phyloP scores from a whole-genome alignment of 331 rosid genomes.

The Arachis monticola region DNA sequence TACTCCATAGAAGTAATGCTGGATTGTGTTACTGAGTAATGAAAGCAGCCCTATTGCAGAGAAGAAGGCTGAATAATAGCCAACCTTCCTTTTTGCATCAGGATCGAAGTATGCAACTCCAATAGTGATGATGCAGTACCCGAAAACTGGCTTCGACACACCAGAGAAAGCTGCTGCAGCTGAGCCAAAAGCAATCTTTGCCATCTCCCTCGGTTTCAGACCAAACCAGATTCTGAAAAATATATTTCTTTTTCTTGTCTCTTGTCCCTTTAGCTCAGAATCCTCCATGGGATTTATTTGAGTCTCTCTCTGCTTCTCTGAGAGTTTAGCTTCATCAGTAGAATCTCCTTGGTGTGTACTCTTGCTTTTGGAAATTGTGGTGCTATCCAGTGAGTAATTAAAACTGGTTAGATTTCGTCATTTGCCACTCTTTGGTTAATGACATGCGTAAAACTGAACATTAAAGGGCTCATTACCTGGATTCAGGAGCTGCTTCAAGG shows the following conservation, averaged over 20 bases:
- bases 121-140: constrained; percentile 77
- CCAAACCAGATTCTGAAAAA: constrained; percentile 89
- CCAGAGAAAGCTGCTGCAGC: constrained; percentile 89
- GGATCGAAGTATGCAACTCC: constrained; percentile 69
- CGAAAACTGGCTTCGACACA: constrained; percentile 85
- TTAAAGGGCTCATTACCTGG: constrained; percentile 49
- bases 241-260: constrained; percentile 41
- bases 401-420: constrained; percentile 37
- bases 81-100: constrained; percentile 64
- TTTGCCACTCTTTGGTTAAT: neutral
- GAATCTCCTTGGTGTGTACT: constrained; percentile 48
- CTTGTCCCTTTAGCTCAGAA: constrained; percentile 44
- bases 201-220: constrained; percentile 56
- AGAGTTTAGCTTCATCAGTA: constrained; percentile 44
- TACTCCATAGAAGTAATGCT: constrained; percentile 85
- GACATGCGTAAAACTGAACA: constrained; percentile 7
- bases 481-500: constrained; percentile 56
- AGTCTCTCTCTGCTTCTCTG: constrained; percentile 35
- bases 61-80: constrained; percentile 60
- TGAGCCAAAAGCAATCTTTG: constrained; percentile 66
- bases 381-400: constrained; percentile 50
- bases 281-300: constrained; percentile 35
- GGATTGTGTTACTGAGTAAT: constrained; percentile 75
- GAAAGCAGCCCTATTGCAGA: constrained; percentile 70
- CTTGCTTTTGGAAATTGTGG: constrained; percentile 46